Base-by-base conservation (phyloP, 495 filamentous ascomycete species). In the Annulohypoxylon nitens region DNA sequence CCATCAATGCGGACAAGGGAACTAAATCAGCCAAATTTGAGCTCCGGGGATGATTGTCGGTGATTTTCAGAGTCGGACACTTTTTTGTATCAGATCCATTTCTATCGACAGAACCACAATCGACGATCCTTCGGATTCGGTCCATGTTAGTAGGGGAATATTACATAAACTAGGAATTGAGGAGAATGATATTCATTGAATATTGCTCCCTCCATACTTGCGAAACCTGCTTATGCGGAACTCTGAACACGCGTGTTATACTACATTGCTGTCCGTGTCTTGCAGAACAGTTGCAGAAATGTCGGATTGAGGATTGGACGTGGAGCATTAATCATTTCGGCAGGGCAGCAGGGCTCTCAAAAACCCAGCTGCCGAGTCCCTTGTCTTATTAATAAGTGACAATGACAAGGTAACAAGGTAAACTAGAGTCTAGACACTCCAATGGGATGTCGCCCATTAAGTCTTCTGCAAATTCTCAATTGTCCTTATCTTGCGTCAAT, bases 401-500 rank as follows among this genome's bases (percentile, higher is more conserved):
- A 51, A 26, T 47, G 34, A 58, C 39, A 50, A 45, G 48, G 50
- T 34, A 10, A 34, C 11, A 37, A 57, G 50, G 25, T 54, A 54
- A 5, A 54, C 20, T 51, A 51, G 48, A 51, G 20, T 54, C 26
- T 59, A 41, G 33, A 14, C 47, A 36, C n/a, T 63, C 50, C 48
- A 70, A 70, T 64, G 18, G 33, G 53, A 53, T 55, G 5, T 67
- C 66, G 36, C 69, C 43, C 54, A 67, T 67, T 66, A 57, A 20
- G 14, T 54, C 20, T 41, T 18, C n/a, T 11, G 48, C n/a, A 45
- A 66, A 55, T 61, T 61, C 54, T 61, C 47, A 57, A 65, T 37
- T 43, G 37, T 50, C 47, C 63, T 67, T 72, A 72, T 63, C 67
- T 72, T 23, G 58, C 50, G 20, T 37, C 63, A 65, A 67, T 47